Percentiles rank a stretch among this genome's conserved stretches.
Conservation (phyloP, 305 asterid genomes). For the Fraxinus ornus region DNA sequence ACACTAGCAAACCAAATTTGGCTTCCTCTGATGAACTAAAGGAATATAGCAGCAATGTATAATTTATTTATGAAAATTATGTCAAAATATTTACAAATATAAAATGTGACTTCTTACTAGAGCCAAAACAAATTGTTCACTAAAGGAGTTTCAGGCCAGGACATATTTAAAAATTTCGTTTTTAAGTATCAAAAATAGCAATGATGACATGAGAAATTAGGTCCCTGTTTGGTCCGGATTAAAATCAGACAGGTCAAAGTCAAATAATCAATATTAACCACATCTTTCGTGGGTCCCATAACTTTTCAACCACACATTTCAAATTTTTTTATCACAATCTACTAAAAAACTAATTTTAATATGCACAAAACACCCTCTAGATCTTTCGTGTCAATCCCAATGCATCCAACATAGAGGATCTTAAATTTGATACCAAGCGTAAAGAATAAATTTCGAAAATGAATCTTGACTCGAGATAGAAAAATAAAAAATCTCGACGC, state of each 20-base stretch:
- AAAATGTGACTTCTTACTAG: neutral
- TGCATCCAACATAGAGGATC: neutral
- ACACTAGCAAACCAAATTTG: slow-evolving; percentile 44
- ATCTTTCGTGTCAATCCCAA: neutral
- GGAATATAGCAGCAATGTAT: slow-evolving; percentile 57
- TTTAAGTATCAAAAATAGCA: neutral
- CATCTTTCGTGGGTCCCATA: too few species aligned
- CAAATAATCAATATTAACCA: too few species aligned
- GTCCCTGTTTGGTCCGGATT: too few species aligned
- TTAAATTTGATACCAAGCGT: neutral
- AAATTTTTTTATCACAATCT: too few species aligned
- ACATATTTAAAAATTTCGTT: neutral
- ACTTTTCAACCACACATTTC: too few species aligned
- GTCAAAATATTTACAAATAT: neutral
- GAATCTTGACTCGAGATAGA: neutral
- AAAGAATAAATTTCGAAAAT: neutral
- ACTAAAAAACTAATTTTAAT: too few species aligned
- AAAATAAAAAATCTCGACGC: neutral
- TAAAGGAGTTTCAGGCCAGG: neutral
- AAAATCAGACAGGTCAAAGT: too few species aligned
- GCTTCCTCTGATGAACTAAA: slow-evolving; percentile 26
- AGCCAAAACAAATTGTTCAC: neutral
- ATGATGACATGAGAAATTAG: neutral
- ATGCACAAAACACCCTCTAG: too few species aligned
- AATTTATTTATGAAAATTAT: slow-evolving; percentile 11